Base-by-base conservation (phyloP, 2,329 filamentous ascomycete species). In the Penicillium italicum region DNA sequence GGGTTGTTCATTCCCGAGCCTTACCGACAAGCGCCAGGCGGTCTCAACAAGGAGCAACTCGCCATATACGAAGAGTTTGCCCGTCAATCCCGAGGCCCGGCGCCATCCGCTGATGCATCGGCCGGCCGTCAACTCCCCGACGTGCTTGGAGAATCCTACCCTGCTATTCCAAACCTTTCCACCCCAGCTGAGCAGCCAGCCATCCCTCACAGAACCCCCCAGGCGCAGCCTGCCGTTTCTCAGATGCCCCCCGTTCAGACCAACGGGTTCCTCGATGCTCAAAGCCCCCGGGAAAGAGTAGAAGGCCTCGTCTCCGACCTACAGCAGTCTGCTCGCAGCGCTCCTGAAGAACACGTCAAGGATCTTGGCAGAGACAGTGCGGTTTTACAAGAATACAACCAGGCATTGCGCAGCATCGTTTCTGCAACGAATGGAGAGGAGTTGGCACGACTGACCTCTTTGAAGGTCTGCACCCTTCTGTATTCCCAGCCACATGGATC, bases 1-100 rank as follows among this genome's bases (percentile, higher is more conserved):
- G 89, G 92, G 8, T 88, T 91, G 75, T 92, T 91, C 40, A 96
- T 99, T 60, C 93, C 93, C 0, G 90, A 94, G 63, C 94, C 94
- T 0, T 99, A 91, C 77, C 91, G 94, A 67, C 84, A 97, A 63
- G 87, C 88, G 36, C 87, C 90, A 12, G 82, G 82, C 49, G 93
- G 93, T 5, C 77, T 99, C 49, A 97, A 96, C 68, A 82, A 88
- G 24, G 91, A 97, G 66, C 94, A 99, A 68, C 85, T 97, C 78
- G 90, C 90, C 11, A 95, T 99, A 26, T 99, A 99, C 68, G 92
- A 97, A 68, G 92, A 97, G 60, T 99, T 99, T 72, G 91, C 90
- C 10, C 83, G 91, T 53, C 91, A 96, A 70, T 87, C 90, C 28
- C 87, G 91, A 53, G 83, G 82, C n/a, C 82, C 40, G 73, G 68